A percentile compares a stretch with the other conserved stretches of the same genome.
These are phyloP conservation scores for Dioszegia hungarica DNA, from an alignment of 768 basidiomycete species.

Conservation along the genomic window DNA sequence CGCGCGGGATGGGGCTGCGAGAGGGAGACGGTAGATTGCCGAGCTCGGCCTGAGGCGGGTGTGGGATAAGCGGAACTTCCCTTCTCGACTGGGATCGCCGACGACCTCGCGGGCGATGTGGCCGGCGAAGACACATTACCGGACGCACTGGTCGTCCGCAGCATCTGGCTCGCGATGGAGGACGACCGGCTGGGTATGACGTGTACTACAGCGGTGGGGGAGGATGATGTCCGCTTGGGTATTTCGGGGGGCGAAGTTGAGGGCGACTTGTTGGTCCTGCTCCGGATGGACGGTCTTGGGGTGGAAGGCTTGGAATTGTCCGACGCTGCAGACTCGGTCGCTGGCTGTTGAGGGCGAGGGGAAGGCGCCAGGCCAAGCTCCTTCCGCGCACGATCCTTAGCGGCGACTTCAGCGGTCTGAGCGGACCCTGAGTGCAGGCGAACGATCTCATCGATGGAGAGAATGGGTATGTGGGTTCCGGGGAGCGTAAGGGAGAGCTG, in stretches of 20 bases:
- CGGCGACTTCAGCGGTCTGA: slow-evolving; percentile 5
- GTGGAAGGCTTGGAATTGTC: no score
- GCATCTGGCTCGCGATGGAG: neutral
- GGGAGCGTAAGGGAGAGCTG: neutral
- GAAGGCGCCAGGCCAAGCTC: slow-evolving; percentile 16
- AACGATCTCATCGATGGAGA: slow-evolving; percentile 45
- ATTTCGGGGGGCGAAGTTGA: neutral
- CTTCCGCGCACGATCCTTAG: slow-evolving; percentile 18
- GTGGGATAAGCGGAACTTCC: neutral
- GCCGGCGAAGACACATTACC: neutral
- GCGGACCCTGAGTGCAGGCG: slow-evolving; percentile 23
- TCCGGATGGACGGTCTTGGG: no score
- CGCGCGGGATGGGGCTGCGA: neutral
- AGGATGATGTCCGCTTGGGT: neutral
- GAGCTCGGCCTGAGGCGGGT: neutral
- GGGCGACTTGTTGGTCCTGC: neutral
- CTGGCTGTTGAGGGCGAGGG: no score
- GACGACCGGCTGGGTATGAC: slow-evolving; percentile 1
- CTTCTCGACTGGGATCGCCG: neutral
- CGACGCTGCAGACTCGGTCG: slow-evolving; percentile 53
- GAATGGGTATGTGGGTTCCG: slow-evolving; percentile 12
- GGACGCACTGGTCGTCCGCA: neutral
- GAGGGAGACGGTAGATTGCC: neutral
- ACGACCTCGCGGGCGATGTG: neutral
- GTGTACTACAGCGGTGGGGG: neutral